These are phyloP conservation scores for Sporisorium graminicola DNA, from an alignment of 1,284 basidiomycete species.

Conservation along the genomic window DNA sequence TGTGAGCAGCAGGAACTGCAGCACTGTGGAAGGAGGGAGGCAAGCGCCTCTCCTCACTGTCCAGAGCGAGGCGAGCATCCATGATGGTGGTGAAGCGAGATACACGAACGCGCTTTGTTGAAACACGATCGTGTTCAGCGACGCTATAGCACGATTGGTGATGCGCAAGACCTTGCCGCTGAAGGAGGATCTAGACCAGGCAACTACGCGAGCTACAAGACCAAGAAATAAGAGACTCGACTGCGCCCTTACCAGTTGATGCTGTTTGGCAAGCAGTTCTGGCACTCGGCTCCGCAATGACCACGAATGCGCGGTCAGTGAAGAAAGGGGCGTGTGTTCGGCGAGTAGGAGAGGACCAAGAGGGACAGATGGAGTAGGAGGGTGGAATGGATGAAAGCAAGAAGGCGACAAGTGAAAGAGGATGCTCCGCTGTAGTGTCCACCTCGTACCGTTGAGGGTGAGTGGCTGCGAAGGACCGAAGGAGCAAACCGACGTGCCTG, in stretches of 20 bases:
- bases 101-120: not conserved
- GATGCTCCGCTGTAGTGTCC: not conserved
- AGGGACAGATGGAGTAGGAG: not conserved
- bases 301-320: not conserved
- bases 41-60: conserved; percentile 21
- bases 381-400: not conserved
- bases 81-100: conserved; percentile 3
- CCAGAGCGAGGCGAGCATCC: conserved; percentile 15
- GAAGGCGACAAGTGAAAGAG: not conserved
- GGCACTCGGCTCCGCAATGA: not conserved
- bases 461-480: conserved; percentile 11
- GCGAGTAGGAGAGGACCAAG: not conserved
- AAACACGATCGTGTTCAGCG: conserved; percentile 1
- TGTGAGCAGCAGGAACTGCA: not conserved
- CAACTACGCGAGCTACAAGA: conserved; percentile 7
- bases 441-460: conserved; percentile 5
- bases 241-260: not conserved
- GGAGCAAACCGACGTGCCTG: conserved; percentile 10
- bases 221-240: conserved; percentile 10
- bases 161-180: conserved; percentile 4
- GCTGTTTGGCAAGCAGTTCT: not conserved
- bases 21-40: conserved; percentile 15
- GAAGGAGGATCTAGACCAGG: conserved; percentile 9
- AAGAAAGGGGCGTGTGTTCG: not conserved
- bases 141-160: not conserved